Base-by-base conservation (phyloP, 2,329 filamentous ascomycete species). In the Sphaceloma murrayae region DNA sequence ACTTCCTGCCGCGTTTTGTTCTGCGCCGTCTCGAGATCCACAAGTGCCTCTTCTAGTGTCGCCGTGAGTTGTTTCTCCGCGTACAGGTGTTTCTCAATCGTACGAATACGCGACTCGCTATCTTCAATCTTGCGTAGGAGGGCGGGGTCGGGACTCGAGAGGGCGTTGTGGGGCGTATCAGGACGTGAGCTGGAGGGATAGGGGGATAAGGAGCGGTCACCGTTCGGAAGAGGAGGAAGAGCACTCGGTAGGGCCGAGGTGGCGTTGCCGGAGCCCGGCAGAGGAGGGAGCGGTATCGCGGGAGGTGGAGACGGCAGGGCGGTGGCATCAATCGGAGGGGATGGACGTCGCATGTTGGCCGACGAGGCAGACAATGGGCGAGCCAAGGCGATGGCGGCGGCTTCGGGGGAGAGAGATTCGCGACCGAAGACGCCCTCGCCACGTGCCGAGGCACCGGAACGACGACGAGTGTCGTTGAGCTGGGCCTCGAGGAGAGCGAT, bases 61-160 rank as follows among this genome's bases (percentile, higher is more conserved):
- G 85, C 82, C 0, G 89, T 98, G 48, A 98, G 79, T 62, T 96
- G 89, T 61, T 94, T 94, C 70, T 98, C 91, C 3, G 91, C 91
- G 52, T 84, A 82, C 17, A 98, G 75, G 59, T 96, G 87, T 69
- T 95, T 96, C 70, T 98, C 89, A 51, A 98, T 94, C 5, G 86
- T 93, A 48, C 84, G 81, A 59, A 98, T 93, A 51, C 88, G 87
- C 32, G 85, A 84, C 61, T 98, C 91, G 62, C 95, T 88, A 55
- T 98, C 91, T 58, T 96, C 89, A 48, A 89, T 78, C 52, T 94
- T 75, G 56, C 95, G 88, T 39, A 80, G 77, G 48, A 81, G 75
- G 42, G 80, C 72, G 46, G 78, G 74, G 56, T 94, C 86, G 61
- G 91, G 66, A 66, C 76, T 51, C 63, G 72, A 45, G 11, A 46